Base-by-base conservation (phyloP, 2,329 filamentous ascomycete species). In the Bipolaris gigantea region DNA sequence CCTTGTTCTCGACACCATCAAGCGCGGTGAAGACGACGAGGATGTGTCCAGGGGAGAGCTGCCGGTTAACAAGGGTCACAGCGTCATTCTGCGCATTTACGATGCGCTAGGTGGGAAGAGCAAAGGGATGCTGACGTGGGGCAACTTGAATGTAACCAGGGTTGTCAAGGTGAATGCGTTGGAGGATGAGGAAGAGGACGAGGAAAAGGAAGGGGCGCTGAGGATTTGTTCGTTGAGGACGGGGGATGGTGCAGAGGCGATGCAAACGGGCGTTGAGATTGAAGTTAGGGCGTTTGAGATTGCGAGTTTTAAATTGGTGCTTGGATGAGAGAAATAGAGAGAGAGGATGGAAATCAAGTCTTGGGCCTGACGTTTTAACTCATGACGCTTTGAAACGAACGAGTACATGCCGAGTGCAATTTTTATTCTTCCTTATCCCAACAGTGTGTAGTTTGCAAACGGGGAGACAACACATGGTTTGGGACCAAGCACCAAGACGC, bases 161-260 rank as follows among this genome's bases (percentile, higher is more conserved):
- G 91, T 89, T 30, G 88, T 82, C 76, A 96, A 91, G 81, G 87
- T 86, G 38, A 97, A 96, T 75, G 73, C 95, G 57, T 77, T 99
- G 30, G 94, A 99, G 73, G 94, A 99, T 73, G 89, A 96, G 65
- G 89, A 96, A 66, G 89, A 96, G 65, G 89, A 96, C 66, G 75
- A 86, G 50, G 89, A 96, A 65, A 89, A 96, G 66, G 75, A 86
- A 50, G 87, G 90, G 60, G 85, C 66, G 52, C 9, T 67, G 16
- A 39, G 34, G 1, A 59, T 71, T 36, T 39, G 54, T 11, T 43
- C 56, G 13, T 38, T 51, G 86, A 43, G 51, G 4, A 40, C 50
- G 86, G 69, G 65, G 78, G 69, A 65, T 78, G 48, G 63, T 85
- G 66, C 64, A 91, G 53, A 75, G 42, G 66, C 16, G 4, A 73